Conservation (phyloP, 1,284 basidiomycete genomes). For the Tylopilus microsporus region DNA sequence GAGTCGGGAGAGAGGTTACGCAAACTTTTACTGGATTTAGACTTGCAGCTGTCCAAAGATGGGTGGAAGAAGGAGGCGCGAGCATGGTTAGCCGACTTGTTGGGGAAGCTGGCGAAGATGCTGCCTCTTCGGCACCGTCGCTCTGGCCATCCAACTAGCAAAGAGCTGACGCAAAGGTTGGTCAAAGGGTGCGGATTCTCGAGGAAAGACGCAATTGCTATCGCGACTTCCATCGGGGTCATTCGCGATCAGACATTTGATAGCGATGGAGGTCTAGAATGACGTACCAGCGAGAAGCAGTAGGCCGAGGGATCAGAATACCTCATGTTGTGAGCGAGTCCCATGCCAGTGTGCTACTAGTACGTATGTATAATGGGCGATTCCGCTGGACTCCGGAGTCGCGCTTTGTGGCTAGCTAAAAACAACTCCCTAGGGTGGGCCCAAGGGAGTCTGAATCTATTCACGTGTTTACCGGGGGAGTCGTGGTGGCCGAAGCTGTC, state of each 20-base stretch:
- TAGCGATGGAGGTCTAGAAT: not conserved
- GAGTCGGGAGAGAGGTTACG: slow-evolving; percentile 17
- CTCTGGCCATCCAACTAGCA: slow-evolving; percentile 5
- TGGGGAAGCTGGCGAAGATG: slow-evolving; percentile 22
- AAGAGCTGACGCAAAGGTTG: slow-evolving; percentile 15
- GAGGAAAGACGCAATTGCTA: slow-evolving; percentile 12
- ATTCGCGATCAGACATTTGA: slow-evolving; percentile 6
- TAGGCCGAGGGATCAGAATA: not conserved
- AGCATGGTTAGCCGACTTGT: slow-evolving; percentile 16
- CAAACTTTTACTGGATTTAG: slow-evolving; percentile 12
- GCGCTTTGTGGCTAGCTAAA: no score
- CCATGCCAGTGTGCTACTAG: no score
- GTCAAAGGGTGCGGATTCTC: slow-evolving; percentile 20
- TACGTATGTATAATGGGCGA: no score
- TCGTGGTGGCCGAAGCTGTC: no score
- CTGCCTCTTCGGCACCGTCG: slow-evolving; percentile 11
- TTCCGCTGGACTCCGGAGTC: no score
- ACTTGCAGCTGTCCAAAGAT: not conserved
- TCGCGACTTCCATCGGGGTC: slow-evolving; percentile 16
- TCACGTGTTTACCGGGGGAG: no score
- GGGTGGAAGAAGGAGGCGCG: slow-evolving; percentile 22
- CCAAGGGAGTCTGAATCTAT: no score
- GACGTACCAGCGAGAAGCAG: not conserved
- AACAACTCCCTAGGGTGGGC: no score
- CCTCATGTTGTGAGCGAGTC: not conserved